phyloP scores from a whole-genome alignment of 495 filamentous ascomycete genomes.

The Xylaria bambusicola region DNA sequence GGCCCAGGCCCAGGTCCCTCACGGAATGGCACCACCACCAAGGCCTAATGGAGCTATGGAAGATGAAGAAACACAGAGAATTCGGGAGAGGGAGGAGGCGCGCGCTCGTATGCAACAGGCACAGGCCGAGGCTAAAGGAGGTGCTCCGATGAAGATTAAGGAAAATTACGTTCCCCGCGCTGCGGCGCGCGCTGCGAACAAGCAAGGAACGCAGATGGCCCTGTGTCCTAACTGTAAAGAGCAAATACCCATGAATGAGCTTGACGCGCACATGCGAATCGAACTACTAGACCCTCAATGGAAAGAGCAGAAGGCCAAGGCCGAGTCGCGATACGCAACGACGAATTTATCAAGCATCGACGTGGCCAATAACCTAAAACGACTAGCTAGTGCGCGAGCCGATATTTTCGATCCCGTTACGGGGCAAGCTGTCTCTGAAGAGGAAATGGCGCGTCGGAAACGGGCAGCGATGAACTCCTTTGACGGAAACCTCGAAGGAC shows the following conservation, averaged over 20 bases:
- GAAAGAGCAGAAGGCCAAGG: slow-evolving; percentile 92
- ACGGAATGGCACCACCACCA: slow-evolving; percentile 33
- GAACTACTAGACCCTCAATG: slow-evolving; percentile 93
- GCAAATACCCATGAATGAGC: slow-evolving; percentile 79
- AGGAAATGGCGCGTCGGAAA: slow-evolving; percentile 77
- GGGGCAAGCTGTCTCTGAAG: slow-evolving; percentile 65
- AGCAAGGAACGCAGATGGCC: slow-evolving; percentile 64
- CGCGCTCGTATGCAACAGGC: slow-evolving; percentile 73
- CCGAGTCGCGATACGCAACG: slow-evolving; percentile 77
- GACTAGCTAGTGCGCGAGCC: slow-evolving; percentile 86
- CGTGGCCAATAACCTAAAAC: slow-evolving; percentile 92
- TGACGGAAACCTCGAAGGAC: slow-evolving; percentile 63
- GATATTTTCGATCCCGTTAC: slow-evolving; percentile 86
- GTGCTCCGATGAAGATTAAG: slow-evolving; percentile 85
- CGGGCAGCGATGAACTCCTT: slow-evolving; percentile 65
- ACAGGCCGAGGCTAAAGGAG: slow-evolving; percentile 72
- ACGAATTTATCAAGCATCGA: slow-evolving; percentile 86
- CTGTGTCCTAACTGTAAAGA: slow-evolving; percentile 94
- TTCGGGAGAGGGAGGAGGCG: slow-evolving; percentile 68
- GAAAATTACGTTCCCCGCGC: slow-evolving; percentile 89
- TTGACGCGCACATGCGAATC: slow-evolving; percentile 94
- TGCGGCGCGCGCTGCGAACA: slow-evolving; percentile 65
- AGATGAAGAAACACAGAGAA: slow-evolving; percentile 67
- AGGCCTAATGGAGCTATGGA: slow-evolving; percentile 45
- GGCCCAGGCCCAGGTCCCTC: slow-evolving; percentile 36